These are phyloP conservation scores for Leishmania lainsoni DNA, from an alignment of 208 protist species.

Conservation along the genomic window DNA sequence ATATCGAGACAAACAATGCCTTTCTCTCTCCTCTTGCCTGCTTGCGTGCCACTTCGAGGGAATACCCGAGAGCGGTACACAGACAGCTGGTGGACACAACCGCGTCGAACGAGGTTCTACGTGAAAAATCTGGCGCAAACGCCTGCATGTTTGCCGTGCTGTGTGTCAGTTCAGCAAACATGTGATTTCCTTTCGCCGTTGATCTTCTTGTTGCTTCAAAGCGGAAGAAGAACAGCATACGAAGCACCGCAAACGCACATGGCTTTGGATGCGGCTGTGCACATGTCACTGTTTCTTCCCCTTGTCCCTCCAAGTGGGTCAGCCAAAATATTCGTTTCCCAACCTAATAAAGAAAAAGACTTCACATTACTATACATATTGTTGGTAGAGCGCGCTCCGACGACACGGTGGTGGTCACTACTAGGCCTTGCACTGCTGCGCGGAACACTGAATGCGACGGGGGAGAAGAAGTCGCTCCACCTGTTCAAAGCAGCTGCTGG, in stretches of 20 bases:
- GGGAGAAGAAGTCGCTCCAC: constrained; percentile 51
- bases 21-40: neutral
- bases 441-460: constrained; percentile 32
- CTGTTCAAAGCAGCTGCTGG: constrained; percentile 42
- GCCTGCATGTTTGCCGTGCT: neutral
- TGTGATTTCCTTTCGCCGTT: neutral
- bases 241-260: neutral
- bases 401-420: neutral
- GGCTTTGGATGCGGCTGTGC: neutral
- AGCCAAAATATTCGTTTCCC: neutral
- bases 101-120: neutral
- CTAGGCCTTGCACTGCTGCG: neutral
- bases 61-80: neutral
- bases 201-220: neutral
- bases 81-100: neutral
- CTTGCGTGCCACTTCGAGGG: neutral
- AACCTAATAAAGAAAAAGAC: neutral
- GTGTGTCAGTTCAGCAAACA: neutral
- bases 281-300: neutral
- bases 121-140: neutral
- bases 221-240: neutral
- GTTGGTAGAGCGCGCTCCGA: neutral
- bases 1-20: neutral
- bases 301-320: neutral
- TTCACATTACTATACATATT: constrained; percentile 17